Evolutionary conservation across 2,329 filamentous ascomycete genomes (phyloP).

Genomic region (Coniella vitis): DNA sequence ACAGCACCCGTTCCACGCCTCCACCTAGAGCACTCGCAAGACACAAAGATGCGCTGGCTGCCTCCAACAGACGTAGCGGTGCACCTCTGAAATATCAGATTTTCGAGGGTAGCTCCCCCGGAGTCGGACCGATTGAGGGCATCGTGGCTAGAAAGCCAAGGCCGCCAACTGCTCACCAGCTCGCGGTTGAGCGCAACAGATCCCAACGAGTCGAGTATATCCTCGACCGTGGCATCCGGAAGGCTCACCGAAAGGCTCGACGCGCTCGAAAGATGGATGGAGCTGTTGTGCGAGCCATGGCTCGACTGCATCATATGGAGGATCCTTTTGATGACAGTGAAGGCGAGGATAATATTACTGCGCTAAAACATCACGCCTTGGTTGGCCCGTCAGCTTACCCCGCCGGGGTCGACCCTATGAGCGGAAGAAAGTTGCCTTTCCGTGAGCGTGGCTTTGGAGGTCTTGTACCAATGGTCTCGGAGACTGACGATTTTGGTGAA

Average conservation of each 20-base stretch:
- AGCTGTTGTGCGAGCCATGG: constrained; percentile 58
- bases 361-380: constrained; percentile 24
- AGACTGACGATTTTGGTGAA: constrained; percentile 71
- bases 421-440: constrained; percentile 32
- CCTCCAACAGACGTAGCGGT: constrained; percentile 34
- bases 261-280: constrained; percentile 47
- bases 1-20: constrained; percentile 46
- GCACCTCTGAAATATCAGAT: constrained; percentile 52
- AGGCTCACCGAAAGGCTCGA: constrained; percentile 57
- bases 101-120: constrained; percentile 55
- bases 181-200: constrained; percentile 72
- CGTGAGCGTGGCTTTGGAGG: constrained; percentile 56
- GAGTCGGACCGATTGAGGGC: constrained; percentile 45
- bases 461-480: constrained; percentile 52
- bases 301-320: constrained; percentile 49
- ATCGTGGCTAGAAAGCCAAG: constrained; percentile 58
- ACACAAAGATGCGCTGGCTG: constrained; percentile 28
- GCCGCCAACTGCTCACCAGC: constrained; percentile 73
- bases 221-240: constrained; percentile 65
- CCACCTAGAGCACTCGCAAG: constrained; percentile 36
- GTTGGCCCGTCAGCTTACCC: constrained; percentile 16
- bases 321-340: constrained; percentile 58
- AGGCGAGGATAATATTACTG: constrained; percentile 40
- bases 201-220: constrained; percentile 77
- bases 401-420: constrained; percentile 13